phyloP scores from a whole-genome alignment of 257 asterid species.

The Ophiorrhiza pumila region DNA sequence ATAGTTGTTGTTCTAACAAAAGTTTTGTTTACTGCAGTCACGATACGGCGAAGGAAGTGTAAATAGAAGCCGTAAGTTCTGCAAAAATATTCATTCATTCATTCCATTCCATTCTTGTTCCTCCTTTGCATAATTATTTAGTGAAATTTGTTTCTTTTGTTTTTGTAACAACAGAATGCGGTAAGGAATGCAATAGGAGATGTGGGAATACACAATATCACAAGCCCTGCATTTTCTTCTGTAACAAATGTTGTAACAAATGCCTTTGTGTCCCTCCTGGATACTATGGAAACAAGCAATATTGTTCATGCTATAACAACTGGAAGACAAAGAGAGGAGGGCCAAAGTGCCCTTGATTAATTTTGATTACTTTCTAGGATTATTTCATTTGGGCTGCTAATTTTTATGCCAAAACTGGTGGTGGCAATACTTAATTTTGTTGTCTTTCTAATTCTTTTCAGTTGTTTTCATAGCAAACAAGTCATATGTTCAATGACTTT shows the following conservation, averaged over 20 bases:
- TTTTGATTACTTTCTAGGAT: background rate
- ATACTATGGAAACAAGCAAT: slow-evolving; percentile 43
- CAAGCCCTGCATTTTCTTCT: slow-evolving; percentile 41
- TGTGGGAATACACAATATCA: slow-evolving; percentile 40
- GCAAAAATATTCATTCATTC: background rate
- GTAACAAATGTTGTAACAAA: slow-evolving; percentile 51
- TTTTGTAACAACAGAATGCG: slow-evolving; percentile 32
- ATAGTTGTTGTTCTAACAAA: background rate
- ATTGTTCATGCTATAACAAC: slow-evolving; percentile 43
- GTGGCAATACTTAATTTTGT: background rate
- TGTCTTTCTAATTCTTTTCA: background rate
- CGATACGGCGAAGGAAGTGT: slow-evolving; percentile 31
- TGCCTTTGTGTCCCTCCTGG: slow-evolving; percentile 73
- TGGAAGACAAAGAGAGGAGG: slow-evolving; percentile 66
- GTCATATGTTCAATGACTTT: slow-evolving; percentile 10
- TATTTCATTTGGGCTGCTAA: background rate
- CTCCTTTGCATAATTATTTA: too few species aligned
- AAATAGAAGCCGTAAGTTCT: slow-evolving; percentile 22
- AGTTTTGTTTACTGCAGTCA: slow-evolving; percentile 12
- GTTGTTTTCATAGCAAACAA: background rate
- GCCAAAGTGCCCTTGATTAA: slow-evolving; percentile 48
- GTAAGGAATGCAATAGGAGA: slow-evolving; percentile 32
- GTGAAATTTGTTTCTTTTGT: background rate
- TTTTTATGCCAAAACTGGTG: background rate
- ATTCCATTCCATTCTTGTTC: too few species aligned